Evolutionary conservation across 192 early-diverging fungal species (phyloP), one percentile per base, ranked within the genome.

Genomic region (Coemansia sp.): DNA sequence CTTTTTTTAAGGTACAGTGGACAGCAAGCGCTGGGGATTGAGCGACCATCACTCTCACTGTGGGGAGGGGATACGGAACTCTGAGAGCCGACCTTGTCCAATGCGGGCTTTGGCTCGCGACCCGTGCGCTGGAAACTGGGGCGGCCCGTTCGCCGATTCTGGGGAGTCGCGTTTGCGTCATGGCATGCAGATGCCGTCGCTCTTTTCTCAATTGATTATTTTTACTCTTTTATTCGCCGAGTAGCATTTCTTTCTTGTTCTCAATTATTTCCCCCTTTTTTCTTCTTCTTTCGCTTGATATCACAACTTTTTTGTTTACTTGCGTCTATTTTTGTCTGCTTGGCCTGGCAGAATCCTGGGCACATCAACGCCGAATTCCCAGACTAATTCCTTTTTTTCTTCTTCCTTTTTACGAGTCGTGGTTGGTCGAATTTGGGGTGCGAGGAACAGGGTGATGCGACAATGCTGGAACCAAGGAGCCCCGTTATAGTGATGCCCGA

Each of bases 401-500:
- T 19, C 14, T 24, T 40, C 38, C 14, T 15, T 15, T 42, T 43
- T 43, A n/a, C 20, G 7, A 22, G 19, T 36, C 32, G 6, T 8
- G 12, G 20, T 8, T 19, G 29, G n/a, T 5, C 32, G 32, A 35
- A 35, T 24, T 3, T 11, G 2, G 22, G 43, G 32, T 5, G 12
- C 31, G 60, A 27, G 39, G 39, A 42, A 7, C 39, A 42, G 59
- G 11, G 36, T 37, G n/a, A 22, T 58, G 32, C 35, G 35, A 58
- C 35, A 58, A 58, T 58, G 51, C 51, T 54, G 1, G 51, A 54
- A 54, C 31, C 51, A 54, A 54, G 29, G 27, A 29, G 53, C 24
- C 12, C 46, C 42, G 57, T 65, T 25, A 64, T 57, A 17, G 64
- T 77, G 22, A 76, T 82, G 74, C 79, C 79, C 15, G 64, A 67